Percentiles rank a stretch among this genome's conserved stretches.
Evolutionary conservation across 1,284 basidiomycete species (phyloP).

Genomic region (Trametes pubescens): DNA sequence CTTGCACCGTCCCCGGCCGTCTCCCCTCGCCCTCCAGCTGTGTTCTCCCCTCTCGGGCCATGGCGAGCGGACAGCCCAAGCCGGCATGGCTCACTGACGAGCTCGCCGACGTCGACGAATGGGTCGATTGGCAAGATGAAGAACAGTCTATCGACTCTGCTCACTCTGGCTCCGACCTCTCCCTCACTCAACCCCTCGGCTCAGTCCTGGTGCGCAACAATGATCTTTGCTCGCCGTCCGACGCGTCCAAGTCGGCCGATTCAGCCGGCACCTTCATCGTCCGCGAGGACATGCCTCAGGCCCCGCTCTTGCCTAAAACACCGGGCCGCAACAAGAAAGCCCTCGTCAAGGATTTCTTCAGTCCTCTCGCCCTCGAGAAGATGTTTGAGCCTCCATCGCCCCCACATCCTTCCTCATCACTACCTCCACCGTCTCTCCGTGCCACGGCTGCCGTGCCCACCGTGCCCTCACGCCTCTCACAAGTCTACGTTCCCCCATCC

Average conservation of each 20-base stretch:
- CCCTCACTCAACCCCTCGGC: constrained; percentile 67
- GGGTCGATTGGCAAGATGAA: constrained; percentile 55
- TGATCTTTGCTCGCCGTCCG: constrained; percentile 44
- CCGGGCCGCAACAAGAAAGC: constrained; percentile 69
- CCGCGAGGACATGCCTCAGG: constrained; percentile 69
- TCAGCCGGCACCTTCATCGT: constrained; percentile 80
- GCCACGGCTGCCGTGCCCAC: constrained; percentile 39
- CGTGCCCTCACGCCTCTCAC: constrained; percentile 48
- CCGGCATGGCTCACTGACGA: constrained; percentile 65
- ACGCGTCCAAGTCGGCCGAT: constrained; percentile 36
- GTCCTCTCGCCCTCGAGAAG: constrained; percentile 81
- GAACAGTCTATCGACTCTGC: constrained; percentile 36
- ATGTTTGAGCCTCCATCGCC: constrained; percentile 94
- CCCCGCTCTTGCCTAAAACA: constrained; percentile 68
- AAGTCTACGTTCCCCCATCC: constrained; percentile 39
- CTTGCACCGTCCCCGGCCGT: background rate
- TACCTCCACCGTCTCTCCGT: constrained; percentile 30
- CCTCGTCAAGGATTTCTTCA: constrained; percentile 83
- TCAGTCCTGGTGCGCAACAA: constrained; percentile 57
- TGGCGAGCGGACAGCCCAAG: constrained; percentile 29
- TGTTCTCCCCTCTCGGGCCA: background rate
- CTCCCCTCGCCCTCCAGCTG: background rate
- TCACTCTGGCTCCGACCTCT: constrained; percentile 59
- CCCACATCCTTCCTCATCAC: constrained; percentile 46
- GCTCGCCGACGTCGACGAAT: constrained; percentile 49